Percentiles rank a stretch among this genome's conserved stretches.
Conservation (phyloP, 1,139 yeast species). For the Hemisphaericaspora lyxosophila region DNA sequence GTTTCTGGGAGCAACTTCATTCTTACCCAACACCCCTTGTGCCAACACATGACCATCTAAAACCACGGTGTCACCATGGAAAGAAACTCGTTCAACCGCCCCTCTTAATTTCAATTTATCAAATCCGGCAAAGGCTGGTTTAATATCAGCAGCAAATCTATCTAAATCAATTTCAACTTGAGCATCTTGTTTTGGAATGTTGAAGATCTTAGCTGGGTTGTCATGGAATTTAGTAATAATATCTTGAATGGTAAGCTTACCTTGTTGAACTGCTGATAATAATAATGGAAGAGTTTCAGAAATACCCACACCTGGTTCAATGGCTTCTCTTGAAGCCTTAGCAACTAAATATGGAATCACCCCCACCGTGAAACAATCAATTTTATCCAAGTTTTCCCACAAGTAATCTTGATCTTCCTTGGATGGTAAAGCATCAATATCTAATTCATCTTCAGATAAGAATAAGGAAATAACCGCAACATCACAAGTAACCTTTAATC, state of each 20-base stretch:
- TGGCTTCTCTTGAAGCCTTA: conserved; percentile 56
- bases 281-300: conserved; percentile 81
- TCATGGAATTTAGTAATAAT: conserved; percentile 73
- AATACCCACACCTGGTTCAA: conserved; percentile 73
- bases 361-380: conserved; percentile 91
- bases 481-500: conserved; percentile 84
- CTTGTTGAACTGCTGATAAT: conserved; percentile 74
- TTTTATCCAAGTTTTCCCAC: conserved; percentile 70
- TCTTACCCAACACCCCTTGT: conserved; percentile 59
- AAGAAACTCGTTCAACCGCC: conserved; percentile 82
- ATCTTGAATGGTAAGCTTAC: conserved; percentile 70
- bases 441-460: conserved; percentile 68
- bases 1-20: conserved; percentile 44
- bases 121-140: conserved; percentile 54
- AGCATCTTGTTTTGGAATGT: conserved; percentile 78
- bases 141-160: conserved; percentile 50
- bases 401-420: conserved; percentile 76
- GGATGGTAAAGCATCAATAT: conserved; percentile 73
- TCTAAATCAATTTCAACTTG: conserved; percentile 82
- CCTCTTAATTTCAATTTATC: conserved; percentile 59
- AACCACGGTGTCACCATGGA: conserved; percentile 76
- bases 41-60: conserved; percentile 75
- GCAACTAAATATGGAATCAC: conserved; percentile 74
- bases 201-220: conserved; percentile 80
- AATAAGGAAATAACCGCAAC: conserved; percentile 81